Base-by-base conservation (phyloP, 2,329 filamentous ascomycete genomes). In the Venturia nashicola region DNA sequence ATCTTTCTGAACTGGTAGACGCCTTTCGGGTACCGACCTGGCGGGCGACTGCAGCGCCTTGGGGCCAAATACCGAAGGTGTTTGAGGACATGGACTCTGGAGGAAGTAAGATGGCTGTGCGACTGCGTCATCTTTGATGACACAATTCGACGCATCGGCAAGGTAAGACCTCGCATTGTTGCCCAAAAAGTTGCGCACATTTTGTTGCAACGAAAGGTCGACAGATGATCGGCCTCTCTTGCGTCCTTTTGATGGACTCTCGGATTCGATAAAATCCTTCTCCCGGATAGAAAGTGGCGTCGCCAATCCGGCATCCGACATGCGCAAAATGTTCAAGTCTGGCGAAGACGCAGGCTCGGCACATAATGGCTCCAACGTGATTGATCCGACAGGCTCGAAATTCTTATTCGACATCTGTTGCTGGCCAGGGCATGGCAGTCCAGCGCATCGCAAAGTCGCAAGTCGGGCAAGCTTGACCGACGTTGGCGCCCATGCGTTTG, bases 181-280 rank as follows among this genome's bases (percentile, higher is more conserved):
- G 55, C 75, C 75, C 36, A 89, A 76, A 68, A 89, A 78, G 62
- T 85, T 82, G 63, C 86, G 84, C 12, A 89, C 86, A 65, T 87
- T 86, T 65, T 88, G 84, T 70, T 89, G 86, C 9, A 86, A 76
- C n/a, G 78, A 75, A 76, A 76, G 70, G 65, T 88, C 85, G 64
- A 82, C 78, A 16, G 84, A 87, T 8, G 84, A 80, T 61, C 85
- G 79, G 69, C 81, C 83, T 68, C 86, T 82, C 78, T 89, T 89
- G 65, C 63, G 78, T 69, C 67, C 76, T 68, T 65, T 73, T 75
- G 63, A 74, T 71, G 39, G 77, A 27, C 61, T 64, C 12, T 59
- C 34, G 16, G 12, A 46, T 23, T 27, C 36, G 43, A n/a, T 20
- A 44, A 42, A 75, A 67, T 83, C 78, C 12, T 51, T 36, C 60